These are phyloP conservation scores for Penicillium steckii DNA, from an alignment of 495 filamentous ascomycete species.

Conservation along the genomic window DNA sequence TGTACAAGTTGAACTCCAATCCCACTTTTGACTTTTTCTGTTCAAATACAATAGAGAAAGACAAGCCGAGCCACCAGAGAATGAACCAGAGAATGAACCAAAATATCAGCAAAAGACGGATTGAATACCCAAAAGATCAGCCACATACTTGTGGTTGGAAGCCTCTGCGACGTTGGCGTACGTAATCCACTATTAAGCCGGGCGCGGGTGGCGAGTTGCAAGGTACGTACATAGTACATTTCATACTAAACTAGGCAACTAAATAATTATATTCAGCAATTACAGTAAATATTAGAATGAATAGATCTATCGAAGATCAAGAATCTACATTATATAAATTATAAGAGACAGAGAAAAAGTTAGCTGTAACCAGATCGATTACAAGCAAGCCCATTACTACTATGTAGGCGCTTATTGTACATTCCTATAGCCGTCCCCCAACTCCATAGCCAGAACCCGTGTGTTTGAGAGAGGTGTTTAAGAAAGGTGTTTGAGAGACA, in stretches of 20 bases:
- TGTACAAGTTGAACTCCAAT: neutral
- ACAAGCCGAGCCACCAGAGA: too few relatives aligned
- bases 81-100: too few relatives aligned
- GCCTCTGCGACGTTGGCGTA: constrained; percentile 1
- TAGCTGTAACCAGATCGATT: neutral
- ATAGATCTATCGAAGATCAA: neutral
- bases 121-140: neutral
- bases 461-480: neutral
- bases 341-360: too few relatives aligned
- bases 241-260: too few relatives aligned
- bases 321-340: neutral
- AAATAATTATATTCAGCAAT: too few relatives aligned
- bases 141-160: neutral
- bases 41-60: neutral
- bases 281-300: neutral
- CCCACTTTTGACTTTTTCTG: too few relatives aligned
- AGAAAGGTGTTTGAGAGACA: neutral
- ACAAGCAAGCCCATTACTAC: neutral
- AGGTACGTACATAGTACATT: neutral
- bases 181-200: constrained; percentile 19
- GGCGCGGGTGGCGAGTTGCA: constrained; percentile 11
- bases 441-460: constrained; percentile 30
- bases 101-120: too few relatives aligned
- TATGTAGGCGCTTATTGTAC: constrained; percentile 31
- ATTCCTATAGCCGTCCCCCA: constrained; percentile 25